A percentile compares a stretch with the other conserved stretches of the same genome.
Evolutionary conservation across 2,329 filamentous ascomycete genomes (phyloP).

Genomic region (Hypomyces perniciosus): DNA sequence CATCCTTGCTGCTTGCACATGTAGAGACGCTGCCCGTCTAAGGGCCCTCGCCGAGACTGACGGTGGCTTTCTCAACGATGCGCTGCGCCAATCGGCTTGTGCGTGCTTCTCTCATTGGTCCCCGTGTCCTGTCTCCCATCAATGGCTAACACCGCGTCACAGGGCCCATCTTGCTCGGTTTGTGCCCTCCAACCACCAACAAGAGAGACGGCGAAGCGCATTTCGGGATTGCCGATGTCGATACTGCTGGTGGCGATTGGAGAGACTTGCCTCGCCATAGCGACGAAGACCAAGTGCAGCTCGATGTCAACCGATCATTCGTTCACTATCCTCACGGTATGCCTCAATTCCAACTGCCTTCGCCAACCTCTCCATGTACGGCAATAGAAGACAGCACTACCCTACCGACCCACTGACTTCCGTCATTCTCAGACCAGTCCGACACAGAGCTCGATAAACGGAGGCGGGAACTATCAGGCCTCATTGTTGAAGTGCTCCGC

Average conservation of each 20-base stretch:
- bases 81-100: conserved; percentile 71
- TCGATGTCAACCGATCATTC: conserved; percentile 95
- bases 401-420: not conserved
- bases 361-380: not conserved
- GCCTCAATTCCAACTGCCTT: not conserved
- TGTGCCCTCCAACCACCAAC: conserved; percentile 6
- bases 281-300: conserved; percentile 84
- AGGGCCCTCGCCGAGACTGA: conserved; percentile 53
- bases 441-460: conserved; percentile 62
- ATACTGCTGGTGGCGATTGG: conserved; percentile 39
- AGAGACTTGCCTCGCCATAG: conserved; percentile 63
- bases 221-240: conserved; percentile 8
- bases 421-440: conserved; percentile 50
- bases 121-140: conserved; percentile 3
- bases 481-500: conserved; percentile 78
- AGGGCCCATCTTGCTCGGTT: conserved; percentile 60
- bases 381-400: not conserved
- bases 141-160: conserved; percentile 7
- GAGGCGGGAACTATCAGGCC: conserved; percentile 68
- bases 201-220: conserved; percentile 1
- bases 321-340: conserved; percentile 86
- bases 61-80: conserved; percentile 63
- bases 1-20: conserved; percentile 52
- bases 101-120: conserved; percentile 35
- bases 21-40: conserved; percentile 50